Conservation (phyloP, 2,329 filamentous ascomycete genomes). For the Sclerotinia subarctica region DNA sequence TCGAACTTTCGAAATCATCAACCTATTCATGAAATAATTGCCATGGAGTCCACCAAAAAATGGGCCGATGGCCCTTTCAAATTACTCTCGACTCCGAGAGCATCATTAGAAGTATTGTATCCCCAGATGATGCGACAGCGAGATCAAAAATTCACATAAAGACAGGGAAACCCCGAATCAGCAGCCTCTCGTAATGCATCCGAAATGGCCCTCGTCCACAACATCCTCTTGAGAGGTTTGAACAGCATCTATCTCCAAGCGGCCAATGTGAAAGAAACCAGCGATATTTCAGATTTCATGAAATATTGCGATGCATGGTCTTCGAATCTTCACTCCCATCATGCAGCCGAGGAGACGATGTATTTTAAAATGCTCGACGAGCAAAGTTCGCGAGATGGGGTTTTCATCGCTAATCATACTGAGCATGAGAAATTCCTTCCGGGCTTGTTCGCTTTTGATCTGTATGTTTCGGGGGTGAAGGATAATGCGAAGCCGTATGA, state of each 20-base stretch:
- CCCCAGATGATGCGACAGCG: not conserved
- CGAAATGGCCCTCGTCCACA: constrained; percentile 41
- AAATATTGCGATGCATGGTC: constrained; percentile 25
- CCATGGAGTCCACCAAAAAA: constrained; percentile 6
- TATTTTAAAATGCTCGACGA: constrained; percentile 43
- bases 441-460: constrained; percentile 39
- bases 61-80: constrained; percentile 27
- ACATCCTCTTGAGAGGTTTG: constrained; percentile 41
- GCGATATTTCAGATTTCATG: constrained; percentile 39
- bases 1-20: not conserved
- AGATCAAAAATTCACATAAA: not conserved
- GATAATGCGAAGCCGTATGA: constrained; percentile 38
- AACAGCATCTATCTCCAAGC: constrained; percentile 42
- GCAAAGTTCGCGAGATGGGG: constrained; percentile 35
- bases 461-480: constrained; percentile 38
- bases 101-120: constrained; percentile 4
- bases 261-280: constrained; percentile 39
- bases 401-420: constrained; percentile 40
- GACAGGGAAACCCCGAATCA: constrained; percentile 13
- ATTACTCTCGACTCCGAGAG: constrained; percentile 22
- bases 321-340: constrained; percentile 41
- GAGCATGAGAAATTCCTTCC: constrained; percentile 44
- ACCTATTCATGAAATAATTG: not conserved
- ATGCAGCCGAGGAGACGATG: constrained; percentile 41
- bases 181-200: constrained; percentile 32